These are phyloP conservation scores for Penicillium nordicum DNA, from an alignment of 2,329 filamentous ascomycete species.

Conservation along the genomic window DNA sequence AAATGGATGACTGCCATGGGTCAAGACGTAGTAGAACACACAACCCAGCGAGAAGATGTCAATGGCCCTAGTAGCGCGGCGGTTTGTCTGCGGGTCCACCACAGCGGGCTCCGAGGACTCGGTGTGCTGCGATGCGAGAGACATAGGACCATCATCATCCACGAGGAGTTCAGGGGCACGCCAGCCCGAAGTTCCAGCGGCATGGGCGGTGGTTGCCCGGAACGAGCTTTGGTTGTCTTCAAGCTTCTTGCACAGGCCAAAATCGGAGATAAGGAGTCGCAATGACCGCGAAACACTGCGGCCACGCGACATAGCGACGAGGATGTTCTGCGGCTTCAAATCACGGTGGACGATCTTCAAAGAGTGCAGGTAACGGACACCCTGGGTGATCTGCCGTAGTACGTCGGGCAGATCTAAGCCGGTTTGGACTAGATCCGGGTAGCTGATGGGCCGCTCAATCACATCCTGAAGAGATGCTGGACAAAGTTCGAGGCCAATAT, in stretches of 20 bases:
- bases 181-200: slow-evolving; percentile 92
- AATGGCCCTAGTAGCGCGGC: slow-evolving; percentile 89
- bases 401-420: slow-evolving; percentile 74
- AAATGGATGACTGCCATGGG: slow-evolving; percentile 86
- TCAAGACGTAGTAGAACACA: slow-evolving; percentile 99
- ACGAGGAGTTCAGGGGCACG: slow-evolving; percentile 89
- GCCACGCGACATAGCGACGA: slow-evolving; percentile 66
- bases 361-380: slow-evolving; percentile 82
- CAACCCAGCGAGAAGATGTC: slow-evolving; percentile 96
- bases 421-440: slow-evolving; percentile 61
- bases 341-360: slow-evolving; percentile 95
- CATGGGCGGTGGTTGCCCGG: slow-evolving; percentile 88
- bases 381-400: slow-evolving; percentile 83
- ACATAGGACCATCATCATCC: slow-evolving; percentile 59
- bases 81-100: slow-evolving; percentile 56
- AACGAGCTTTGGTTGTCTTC: slow-evolving; percentile 94
- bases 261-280: slow-evolving; percentile 93
- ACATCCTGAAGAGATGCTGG: slow-evolving; percentile 91
- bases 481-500: slow-evolving; percentile 92
- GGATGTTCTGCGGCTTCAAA: slow-evolving; percentile 94
- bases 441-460: slow-evolving; percentile 69
- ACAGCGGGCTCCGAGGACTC: slow-evolving; percentile 51
- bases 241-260: slow-evolving; percentile 94
- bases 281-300: slow-evolving; percentile 57
- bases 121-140: slow-evolving; percentile 37